Evolutionary conservation across 2,329 filamentous ascomycete genomes (phyloP).

Genomic region (Alternaria postmessia): DNA sequence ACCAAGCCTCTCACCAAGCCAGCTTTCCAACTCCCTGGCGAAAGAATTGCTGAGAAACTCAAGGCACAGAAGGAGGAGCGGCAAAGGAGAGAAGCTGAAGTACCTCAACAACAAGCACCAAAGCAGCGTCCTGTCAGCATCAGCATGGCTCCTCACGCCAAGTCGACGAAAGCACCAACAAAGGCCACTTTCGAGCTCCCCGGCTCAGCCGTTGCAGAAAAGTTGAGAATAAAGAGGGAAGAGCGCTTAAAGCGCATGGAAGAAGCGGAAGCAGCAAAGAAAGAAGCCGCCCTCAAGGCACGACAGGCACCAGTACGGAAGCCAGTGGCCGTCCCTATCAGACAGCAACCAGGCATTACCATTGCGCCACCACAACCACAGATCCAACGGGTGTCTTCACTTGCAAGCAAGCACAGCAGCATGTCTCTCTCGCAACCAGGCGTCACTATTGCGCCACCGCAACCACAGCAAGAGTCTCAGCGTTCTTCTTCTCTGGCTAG

Average conservation of each 20-base stretch:
- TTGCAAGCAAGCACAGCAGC: conserved; percentile 33
- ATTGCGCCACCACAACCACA: conserved; percentile 22
- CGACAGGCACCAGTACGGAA: conserved; percentile 52
- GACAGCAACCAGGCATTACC: conserved; percentile 45
- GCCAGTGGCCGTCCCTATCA: conserved; percentile 56
- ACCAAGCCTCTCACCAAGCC: conserved; percentile 60
- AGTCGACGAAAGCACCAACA: conserved; percentile 61
- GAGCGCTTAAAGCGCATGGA: conserved; percentile 47
- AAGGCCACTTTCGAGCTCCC: conserved; percentile 61
- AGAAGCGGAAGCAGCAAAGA: conserved; percentile 48
- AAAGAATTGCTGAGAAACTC: conserved; percentile 55
- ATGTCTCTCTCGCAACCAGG: conserved; percentile 23
- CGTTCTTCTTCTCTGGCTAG: conserved; percentile 27
- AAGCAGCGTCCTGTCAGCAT: conserved; percentile 18
- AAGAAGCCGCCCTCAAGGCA: conserved; percentile 46
- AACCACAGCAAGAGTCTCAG: conserved; percentile 15
- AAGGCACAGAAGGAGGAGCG: conserved; percentile 47
- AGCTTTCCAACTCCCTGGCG: conserved; percentile 62
- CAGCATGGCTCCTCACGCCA: conserved; percentile 50
- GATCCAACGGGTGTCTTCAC: conserved; percentile 23
- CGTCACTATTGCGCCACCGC: conserved; percentile 22
- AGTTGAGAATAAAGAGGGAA: conserved; percentile 42
- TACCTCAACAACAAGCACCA: conserved; percentile 11
- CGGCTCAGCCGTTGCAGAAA: conserved; percentile 59
- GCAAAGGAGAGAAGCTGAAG: conserved; percentile 39